Conservation (phyloP, 257 asterid genomes). For the Solanum medicagineum region DNA sequence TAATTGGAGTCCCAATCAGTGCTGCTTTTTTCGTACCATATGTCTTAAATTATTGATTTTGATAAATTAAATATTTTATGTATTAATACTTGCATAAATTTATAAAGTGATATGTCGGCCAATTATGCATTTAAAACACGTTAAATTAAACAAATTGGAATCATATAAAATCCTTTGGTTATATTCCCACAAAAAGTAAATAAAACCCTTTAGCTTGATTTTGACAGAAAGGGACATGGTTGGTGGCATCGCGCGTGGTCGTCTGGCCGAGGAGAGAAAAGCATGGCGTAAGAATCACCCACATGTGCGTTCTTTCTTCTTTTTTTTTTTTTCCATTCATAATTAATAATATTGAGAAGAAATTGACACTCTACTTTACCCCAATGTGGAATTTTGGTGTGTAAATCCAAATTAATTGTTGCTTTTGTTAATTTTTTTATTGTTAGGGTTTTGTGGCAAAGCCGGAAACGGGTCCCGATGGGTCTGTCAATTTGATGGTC, state of each 20-base stretch:
- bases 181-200: neutral
- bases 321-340: neutral
- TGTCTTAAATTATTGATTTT: neutral
- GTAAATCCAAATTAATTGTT: neutral
- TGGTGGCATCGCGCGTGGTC: conserved; percentile 19
- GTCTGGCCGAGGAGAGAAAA: conserved; percentile 23
- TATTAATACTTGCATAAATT: neutral
- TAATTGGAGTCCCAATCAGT: neutral
- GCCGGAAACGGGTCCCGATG: conserved; percentile 16
- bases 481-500: conserved; percentile 14
- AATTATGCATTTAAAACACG: no score
- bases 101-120: neutral
- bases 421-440: neutral
- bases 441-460: conserved; percentile 24
- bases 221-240: neutral
- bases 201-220: neutral
- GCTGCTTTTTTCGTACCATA: neutral
- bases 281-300: conserved; percentile 28
- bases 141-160: no score
- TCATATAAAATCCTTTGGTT: neutral
- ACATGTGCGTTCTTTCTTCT: neutral
- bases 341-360: neutral
- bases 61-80: neutral
- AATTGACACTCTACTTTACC: neutral
- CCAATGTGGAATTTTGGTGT: neutral